Conservation (phyloP, 73 alveolate species). For the Loxodes magnus region DNA sequence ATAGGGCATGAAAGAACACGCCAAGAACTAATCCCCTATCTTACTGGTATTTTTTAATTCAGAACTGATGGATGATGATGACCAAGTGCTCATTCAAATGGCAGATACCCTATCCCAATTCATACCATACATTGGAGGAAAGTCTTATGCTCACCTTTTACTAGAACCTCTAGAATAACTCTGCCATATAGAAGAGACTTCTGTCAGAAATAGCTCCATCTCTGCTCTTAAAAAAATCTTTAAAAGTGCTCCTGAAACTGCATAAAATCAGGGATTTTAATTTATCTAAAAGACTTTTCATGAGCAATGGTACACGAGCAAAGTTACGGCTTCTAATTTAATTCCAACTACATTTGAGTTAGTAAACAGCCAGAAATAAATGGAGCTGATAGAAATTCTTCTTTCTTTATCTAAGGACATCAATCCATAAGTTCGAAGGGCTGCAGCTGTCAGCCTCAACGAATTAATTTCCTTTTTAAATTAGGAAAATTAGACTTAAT, state of each 20-base stretch:
- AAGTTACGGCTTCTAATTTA: conserved; percentile 42
- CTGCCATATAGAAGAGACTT: conserved; percentile 60
- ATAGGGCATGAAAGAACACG: conserved; percentile 91
- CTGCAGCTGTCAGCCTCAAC: conserved; percentile 40
- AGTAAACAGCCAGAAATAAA: conserved; percentile 35
- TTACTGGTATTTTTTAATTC: conserved; percentile 45
- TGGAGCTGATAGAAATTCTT: conserved; percentile 22
- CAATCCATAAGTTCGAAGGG: conserved; percentile 40
- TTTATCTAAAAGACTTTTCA: conserved; percentile 44
- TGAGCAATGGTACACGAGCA: conserved; percentile 58
- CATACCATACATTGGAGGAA: conserved; percentile 87
- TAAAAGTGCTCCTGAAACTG: conserved; percentile 9
- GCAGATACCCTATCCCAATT: conserved; percentile 74
- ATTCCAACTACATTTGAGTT: conserved; percentile 48
- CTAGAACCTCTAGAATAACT: conserved; percentile 60
- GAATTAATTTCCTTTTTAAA: conserved; percentile 29
- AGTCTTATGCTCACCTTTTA: conserved; percentile 31
- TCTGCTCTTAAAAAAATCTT: neutral
- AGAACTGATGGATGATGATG: conserved; percentile 94
- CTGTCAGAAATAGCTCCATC: conserved; percentile 63
- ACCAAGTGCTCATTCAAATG: conserved; percentile 80
- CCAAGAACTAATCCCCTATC: conserved; percentile 88
- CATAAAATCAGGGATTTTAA: conserved; percentile 42
- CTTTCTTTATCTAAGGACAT: neutral
- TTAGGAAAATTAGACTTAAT: conserved; percentile 3